Conservation (phyloP, 2,329 filamentous ascomycete species). For the Talaromyces sp. region DNA sequence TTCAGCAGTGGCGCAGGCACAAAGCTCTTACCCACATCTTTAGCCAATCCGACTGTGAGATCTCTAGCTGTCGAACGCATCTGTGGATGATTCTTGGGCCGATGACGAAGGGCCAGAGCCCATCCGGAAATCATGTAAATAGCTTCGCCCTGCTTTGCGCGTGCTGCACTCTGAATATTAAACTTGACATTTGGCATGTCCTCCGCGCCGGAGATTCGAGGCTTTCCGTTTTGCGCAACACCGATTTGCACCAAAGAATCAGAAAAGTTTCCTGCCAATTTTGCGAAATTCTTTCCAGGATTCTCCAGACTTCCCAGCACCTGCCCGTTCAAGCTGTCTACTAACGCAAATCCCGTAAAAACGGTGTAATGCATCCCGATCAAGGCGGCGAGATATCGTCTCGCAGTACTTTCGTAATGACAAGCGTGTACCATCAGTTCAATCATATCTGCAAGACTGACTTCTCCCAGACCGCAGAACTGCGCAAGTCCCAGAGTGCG, state of each 20-base stretch:
- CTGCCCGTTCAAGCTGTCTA: not conserved
- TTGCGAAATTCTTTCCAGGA: not conserved
- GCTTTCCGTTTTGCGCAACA: not conserved
- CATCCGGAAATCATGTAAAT: not conserved
- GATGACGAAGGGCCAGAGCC: not conserved
- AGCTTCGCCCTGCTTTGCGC: not conserved
- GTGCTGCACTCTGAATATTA: not conserved
- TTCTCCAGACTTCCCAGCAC: not conserved
- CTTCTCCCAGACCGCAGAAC: not conserved
- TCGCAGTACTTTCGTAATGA: not conserved
- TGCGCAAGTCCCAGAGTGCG: constrained; percentile 1
- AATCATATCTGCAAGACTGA: not conserved
- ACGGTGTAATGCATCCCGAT: not conserved
- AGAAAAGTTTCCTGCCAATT: not conserved
- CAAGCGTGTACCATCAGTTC: constrained; percentile 2
- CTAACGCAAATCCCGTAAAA: constrained; percentile 1
- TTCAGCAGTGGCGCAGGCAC: not conserved
- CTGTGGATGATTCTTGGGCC: not conserved
- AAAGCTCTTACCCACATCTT: not conserved
- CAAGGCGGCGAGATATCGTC: not conserved
- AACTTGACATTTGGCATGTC: not conserved
- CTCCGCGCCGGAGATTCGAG: not conserved
- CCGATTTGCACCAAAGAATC: not conserved
- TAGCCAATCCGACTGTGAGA: not conserved
- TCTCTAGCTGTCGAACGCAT: not conserved